phyloP scores from a whole-genome alignment of 2,329 filamentous ascomycete species.

The Botrytis deweyae region DNA sequence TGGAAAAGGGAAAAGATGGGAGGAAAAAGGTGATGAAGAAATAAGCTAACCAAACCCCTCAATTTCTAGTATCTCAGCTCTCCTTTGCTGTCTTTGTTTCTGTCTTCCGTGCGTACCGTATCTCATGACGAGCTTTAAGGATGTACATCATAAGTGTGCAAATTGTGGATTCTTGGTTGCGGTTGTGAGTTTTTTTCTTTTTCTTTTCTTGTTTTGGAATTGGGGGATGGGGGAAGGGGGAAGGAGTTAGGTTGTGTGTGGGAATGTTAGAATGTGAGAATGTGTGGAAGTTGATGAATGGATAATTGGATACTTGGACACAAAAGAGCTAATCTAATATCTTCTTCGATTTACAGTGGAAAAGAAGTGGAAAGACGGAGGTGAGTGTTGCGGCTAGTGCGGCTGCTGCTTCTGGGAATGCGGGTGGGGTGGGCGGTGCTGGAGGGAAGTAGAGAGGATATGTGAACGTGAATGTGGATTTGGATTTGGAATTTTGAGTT shows the following conservation, averaged over 20 bases:
- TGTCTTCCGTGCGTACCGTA: constrained; percentile 1
- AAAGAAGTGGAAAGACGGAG: constrained; percentile 6
- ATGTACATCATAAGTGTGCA: constrained; percentile 7
- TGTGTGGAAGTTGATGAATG: accelerated
- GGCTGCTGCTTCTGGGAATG: background rate
- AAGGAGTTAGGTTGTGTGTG: background rate
- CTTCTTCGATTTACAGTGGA: background rate
- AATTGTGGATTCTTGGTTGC: background rate
- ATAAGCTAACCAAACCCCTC: background rate
- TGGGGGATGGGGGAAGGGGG: background rate
- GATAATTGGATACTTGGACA: background rate
- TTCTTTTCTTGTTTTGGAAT: background rate
- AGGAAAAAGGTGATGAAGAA: background rate
- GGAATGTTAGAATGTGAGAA: no score
- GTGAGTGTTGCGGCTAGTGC: background rate
- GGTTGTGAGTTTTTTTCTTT: background rate
- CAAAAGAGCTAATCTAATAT: background rate
- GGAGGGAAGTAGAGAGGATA: no score
- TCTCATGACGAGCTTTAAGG: background rate
- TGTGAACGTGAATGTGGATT: background rate
- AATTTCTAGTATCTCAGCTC: background rate
- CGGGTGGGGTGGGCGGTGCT: background rate
- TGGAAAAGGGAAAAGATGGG: no score
- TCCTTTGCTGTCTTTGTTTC: background rate
- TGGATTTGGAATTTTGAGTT: background rate